phyloP scores from a whole-genome alignment of 1,284 basidiomycete genomes.

The Cronartium quercuum region DNA sequence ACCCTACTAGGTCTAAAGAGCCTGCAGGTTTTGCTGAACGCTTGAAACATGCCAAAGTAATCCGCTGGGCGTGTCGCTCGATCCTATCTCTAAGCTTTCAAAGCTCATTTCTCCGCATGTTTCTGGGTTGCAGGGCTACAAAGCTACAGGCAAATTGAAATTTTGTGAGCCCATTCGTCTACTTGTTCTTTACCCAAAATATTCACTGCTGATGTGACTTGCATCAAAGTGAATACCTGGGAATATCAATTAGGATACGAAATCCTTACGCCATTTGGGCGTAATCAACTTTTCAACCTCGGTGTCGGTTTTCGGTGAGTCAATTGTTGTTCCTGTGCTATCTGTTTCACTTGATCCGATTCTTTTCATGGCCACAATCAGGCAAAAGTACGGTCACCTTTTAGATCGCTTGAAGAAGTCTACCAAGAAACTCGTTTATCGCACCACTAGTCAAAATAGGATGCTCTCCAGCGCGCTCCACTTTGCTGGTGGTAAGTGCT shows the following conservation, averaged over 20 bases:
- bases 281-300: conserved; percentile 50
- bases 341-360: not conserved
- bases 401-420: conserved; percentile 7
- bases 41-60: conserved; percentile 32
- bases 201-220: not conserved
- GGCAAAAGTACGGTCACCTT: conserved; percentile 38
- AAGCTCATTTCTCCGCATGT: not conserved
- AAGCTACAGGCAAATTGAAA: conserved; percentile 25
- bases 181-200: not conserved
- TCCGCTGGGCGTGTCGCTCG: not conserved
- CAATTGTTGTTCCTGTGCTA: not conserved
- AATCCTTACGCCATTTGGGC: conserved; percentile 54
- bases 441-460: conserved; percentile 36
- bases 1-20: conserved; percentile 33
- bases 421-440: conserved; percentile 30
- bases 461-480: conserved; percentile 37
- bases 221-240: conserved; percentile 29
- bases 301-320: conserved; percentile 38
- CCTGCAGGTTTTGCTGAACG: conserved; percentile 24
- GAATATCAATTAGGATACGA: conserved; percentile 51
- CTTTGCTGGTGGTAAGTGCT: conserved; percentile 36
- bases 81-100: not conserved
- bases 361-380: not conserved
- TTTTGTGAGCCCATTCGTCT: conserved; percentile 25
- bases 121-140: conserved; percentile 6